These are phyloP conservation scores for Daldinia eschscholtzii DNA, from an alignment of 2,329 filamentous ascomycete genomes.

Conservation along the genomic window DNA sequence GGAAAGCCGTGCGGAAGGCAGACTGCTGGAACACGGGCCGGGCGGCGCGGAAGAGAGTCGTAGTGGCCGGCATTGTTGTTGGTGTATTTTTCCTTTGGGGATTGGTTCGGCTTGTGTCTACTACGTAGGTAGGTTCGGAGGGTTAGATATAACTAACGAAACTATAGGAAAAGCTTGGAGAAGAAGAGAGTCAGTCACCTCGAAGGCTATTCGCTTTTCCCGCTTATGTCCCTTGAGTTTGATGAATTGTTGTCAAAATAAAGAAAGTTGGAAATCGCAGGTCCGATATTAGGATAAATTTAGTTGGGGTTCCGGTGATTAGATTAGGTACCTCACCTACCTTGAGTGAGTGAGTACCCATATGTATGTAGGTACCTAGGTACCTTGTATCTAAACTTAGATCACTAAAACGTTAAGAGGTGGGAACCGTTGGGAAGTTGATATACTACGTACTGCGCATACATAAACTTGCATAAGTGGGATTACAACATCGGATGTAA, in stretches of 20 bases:
- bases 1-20: slow-evolving; percentile 63
- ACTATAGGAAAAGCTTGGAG: background rate
- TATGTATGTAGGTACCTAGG: no score
- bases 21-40: slow-evolving; percentile 69
- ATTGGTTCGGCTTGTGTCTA: slow-evolving; percentile 7
- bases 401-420: no score
- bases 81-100: slow-evolving; percentile 26
- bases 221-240: slow-evolving; percentile 6
- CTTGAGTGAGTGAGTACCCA: background rate
- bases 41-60: slow-evolving; percentile 64
- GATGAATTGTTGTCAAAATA: slow-evolving; percentile 26
- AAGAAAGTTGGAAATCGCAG: slow-evolving; percentile 10
- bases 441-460: background rate
- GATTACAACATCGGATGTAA: slow-evolving; percentile 13
- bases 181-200: background rate
- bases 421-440: background rate
- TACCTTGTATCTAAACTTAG: slow-evolving; percentile 9
- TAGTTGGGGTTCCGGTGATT: slow-evolving; percentile 41
- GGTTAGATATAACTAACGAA: no score
- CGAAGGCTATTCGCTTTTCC: slow-evolving; percentile 20
- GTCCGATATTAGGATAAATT: slow-evolving; percentile 31
- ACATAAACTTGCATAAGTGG: slow-evolving; percentile 23
- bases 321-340: slow-evolving; percentile 11
- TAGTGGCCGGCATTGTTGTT: slow-evolving; percentile 61
- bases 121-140: background rate